Conservation (phyloP, 2,329 filamentous ascomycete species). For the Phoma sp. region DNA sequence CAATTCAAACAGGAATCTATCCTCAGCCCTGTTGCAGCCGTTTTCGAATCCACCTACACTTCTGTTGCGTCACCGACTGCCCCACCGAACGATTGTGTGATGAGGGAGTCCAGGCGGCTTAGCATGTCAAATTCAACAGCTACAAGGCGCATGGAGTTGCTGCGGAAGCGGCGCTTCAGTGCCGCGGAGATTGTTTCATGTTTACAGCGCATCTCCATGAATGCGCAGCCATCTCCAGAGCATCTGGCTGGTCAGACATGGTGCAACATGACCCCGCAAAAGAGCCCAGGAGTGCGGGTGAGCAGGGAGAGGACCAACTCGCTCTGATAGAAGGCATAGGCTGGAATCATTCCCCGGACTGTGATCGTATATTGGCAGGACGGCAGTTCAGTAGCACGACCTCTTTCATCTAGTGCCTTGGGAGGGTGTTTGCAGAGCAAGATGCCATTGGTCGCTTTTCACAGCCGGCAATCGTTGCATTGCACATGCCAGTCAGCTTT, state of each 20-base stretch:
- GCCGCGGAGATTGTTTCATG: neutral
- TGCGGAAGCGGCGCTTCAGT: conserved; percentile 1
- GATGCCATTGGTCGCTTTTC: conserved; percentile 2
- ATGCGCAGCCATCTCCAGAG: neutral
- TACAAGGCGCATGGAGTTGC: neutral
- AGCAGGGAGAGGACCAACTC: conserved; percentile 25
- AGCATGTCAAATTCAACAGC: conserved; percentile 26
- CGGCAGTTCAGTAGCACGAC: conserved; percentile 10
- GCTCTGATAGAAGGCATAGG: conserved; percentile 20
- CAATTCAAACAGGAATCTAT: conserved; percentile 13
- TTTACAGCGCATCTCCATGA: neutral
- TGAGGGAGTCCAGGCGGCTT: conserved; percentile 23
- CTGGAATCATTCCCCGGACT: neutral
- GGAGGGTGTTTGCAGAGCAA: conserved; percentile 1
- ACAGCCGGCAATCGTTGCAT: neutral
- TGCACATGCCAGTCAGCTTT: neutral
- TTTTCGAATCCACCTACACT: conserved; percentile 29
- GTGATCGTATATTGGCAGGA: neutral
- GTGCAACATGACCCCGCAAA: conserved; percentile 12
- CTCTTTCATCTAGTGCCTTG: neutral
- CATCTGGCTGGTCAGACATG: conserved; percentile 14
- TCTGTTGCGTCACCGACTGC: no score
- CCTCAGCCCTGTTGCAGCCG: conserved; percentile 32
- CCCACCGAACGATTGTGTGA: neutral
- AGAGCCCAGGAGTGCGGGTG: neutral